phyloP scores from a whole-genome alignment of 2,329 filamentous ascomycete genomes.

The Ciborinia camelliae region DNA sequence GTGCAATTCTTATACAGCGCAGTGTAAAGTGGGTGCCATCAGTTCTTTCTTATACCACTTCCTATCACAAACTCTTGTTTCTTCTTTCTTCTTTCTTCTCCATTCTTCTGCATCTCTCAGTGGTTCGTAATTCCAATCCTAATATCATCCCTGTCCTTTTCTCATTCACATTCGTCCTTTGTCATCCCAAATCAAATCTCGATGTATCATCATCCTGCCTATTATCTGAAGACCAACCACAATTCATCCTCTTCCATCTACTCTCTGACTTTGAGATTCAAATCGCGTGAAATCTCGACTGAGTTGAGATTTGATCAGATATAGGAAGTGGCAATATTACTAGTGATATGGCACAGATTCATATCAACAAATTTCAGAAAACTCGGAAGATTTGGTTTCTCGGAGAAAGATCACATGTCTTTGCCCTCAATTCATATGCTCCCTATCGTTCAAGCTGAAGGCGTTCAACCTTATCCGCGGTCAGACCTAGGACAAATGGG shows the following conservation, averaged over 20 bases:
- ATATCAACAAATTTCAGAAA: neutral
- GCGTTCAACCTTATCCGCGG: neutral
- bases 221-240: neutral
- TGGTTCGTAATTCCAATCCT: neutral
- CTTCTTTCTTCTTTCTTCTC: neutral
- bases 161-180: too few relatives aligned
- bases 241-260: too few relatives aligned
- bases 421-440: neutral
- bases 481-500: neutral
- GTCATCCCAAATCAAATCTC: neutral
- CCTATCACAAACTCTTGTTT: neutral
- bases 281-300: neutral
- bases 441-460: neutral
- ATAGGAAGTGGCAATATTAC: neutral
- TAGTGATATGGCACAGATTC: neutral
- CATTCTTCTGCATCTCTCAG: rapidly evolving
- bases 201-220: neutral
- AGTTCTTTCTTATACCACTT: neutral
- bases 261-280: neutral
- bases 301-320: neutral
- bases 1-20: conserved; percentile 22
- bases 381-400: neutral
- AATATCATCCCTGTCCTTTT: too few relatives aligned
- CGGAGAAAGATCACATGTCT: neutral
- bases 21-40: conserved; percentile 16